Evolutionary conservation across 2,329 filamentous ascomycete genomes (phyloP), one percentile per base, ranked within the genome.

Genomic region (Cladobotryum mycophilum): DNA sequence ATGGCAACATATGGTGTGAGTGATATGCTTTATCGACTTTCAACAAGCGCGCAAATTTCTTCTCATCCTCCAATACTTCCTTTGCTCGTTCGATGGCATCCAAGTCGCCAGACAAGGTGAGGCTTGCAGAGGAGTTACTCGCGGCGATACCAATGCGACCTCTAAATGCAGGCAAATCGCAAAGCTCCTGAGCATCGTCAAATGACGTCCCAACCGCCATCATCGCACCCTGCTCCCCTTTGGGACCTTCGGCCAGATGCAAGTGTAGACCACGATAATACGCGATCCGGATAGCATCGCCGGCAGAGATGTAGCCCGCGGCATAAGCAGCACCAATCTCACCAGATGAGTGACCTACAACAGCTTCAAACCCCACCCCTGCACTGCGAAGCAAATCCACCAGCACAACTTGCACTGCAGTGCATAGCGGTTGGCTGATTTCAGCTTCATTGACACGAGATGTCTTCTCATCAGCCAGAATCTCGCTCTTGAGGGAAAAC

Each of bases 21-120:
- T 78, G 75, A 48, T 78, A 78, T 0, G 74, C 75, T 0, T 66
- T 74, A 44, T 76, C 72, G 1, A 77, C 67, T 2, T 57, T 54
- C 7, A 78, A 59, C 0, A 64, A 8, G 2, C 68, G 60, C 0
- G 64, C 63, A 44, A 72, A 71, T 47, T 58, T 68, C 1, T 60
- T 41, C 6, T 49, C 46, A 12, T 49, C 56, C 4, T 61, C 53
- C 3, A 66, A 41, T 2, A 62, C 13, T 2, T 43, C 45, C 45
- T 58, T 56, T 0, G 58, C 55, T 14, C 63, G 47, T 1, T 57
- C 45, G 13, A 68, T 58, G 1, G 60, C 61, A 3, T 61, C 58
- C 3, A 33, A 44, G 25, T 67, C 64, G 2, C 67, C 67, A 1
- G 64, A 65, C 1, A 66, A 35, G 0, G 65, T 62, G 5, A 58